Base-by-base conservation (phyloP, 108 stramenopile species). In the Nannochloropsis gaditana region DNA sequence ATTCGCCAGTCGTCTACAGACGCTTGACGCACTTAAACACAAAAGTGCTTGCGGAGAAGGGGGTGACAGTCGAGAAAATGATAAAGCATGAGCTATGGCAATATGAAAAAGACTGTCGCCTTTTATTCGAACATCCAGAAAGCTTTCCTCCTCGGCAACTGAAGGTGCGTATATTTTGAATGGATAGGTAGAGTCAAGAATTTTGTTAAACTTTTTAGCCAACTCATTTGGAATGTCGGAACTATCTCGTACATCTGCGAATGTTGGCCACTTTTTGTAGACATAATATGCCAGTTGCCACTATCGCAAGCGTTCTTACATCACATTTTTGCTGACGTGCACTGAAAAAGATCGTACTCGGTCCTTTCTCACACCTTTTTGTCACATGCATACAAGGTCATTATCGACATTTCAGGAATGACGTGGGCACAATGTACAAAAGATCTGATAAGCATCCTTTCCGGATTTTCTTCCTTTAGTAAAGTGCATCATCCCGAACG, bases 21-120 rank as follows among this genome's bases (percentile, higher is more conserved):
- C 10, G 47, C 15, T 50, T 50, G 15, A 50, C 47, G 47, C 47
- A 50, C 47, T 50, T 50, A 15, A 10, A 50, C 11, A 50, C 47
- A 10, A 50, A 50, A 15, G 47, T 15, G 10, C 15, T 50, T 10
- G 47, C 47, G 15, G 47, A 10, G 15, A 50, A 50, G 47, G 47
- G 47, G 11, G 47, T 50, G 47, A 50, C 47, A 50, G 47, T 50
- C 47, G 47, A 50, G 47, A 50, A 50, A 50, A 50, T 50, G 47
- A 15, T 50, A 10, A 50, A 50, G 47, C 47, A 50, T 15, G 47
- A 50, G 47, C 47, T 50, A 10, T 50, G 47, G 47, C 47, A 50
- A 15, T 50, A 50, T 50, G 47, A 50, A 15, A 50, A 10, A 15
- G 47, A 50, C 15, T 50, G 47, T 15, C 10, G 15, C 11, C 47